Conservation (phyloP, 257 asterid species). For the Dorcoceras hygrometricum region DNA sequence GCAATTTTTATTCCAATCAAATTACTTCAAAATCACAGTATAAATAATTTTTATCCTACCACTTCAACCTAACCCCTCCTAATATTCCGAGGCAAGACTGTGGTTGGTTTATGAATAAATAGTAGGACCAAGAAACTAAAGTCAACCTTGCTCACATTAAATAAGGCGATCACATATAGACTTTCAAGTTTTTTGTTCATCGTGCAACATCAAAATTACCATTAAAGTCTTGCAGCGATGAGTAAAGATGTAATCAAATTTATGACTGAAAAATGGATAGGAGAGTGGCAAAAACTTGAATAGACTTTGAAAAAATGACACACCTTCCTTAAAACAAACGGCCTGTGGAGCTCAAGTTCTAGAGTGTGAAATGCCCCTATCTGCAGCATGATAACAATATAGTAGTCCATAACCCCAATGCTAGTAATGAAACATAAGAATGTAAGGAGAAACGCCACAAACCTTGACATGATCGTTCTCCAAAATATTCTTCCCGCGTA, state of each 20-base stretch:
- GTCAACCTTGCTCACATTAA: no score
- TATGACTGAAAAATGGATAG: no score
- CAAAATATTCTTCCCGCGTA: constrained; percentile 87
- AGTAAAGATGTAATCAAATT: background rate
- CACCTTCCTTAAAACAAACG: constrained; percentile 90
- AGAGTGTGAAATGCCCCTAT: constrained; percentile 98
- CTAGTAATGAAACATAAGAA: constrained; percentile 9
- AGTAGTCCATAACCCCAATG: constrained; percentile 24
- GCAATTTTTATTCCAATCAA: background rate
- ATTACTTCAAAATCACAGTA: background rate
- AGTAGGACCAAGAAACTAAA: background rate
- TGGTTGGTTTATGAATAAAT: background rate
- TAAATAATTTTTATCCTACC: background rate
- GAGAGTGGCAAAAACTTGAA: background rate
- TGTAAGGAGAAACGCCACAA: constrained; percentile 24
- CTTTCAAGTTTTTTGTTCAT: background rate
- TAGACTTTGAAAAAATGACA: background rate
- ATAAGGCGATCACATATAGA: background rate
- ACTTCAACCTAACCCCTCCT: background rate
- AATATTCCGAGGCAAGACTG: background rate
- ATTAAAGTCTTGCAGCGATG: background rate
- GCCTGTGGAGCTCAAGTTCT: constrained; percentile 83
- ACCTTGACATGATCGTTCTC: constrained; percentile 97
- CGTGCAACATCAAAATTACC: background rate
- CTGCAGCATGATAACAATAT: constrained; percentile 42